Evolutionary conservation across 495 filamentous ascomycete species (phyloP).

Genomic region (Hyaloscypha variabilis): DNA sequence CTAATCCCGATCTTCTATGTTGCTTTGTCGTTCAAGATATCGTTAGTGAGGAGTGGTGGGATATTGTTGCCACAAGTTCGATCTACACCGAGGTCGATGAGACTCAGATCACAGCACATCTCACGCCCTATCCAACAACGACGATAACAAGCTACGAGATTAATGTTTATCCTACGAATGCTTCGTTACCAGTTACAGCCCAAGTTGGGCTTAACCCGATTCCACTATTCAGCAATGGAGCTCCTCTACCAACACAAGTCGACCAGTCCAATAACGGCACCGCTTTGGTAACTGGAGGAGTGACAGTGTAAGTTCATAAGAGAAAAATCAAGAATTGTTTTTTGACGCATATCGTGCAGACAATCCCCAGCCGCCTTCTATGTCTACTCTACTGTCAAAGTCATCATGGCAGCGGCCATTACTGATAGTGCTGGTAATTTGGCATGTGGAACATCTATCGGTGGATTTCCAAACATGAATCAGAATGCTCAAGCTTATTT

Average conservation of each 20-base stretch:
- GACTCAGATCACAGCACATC: slow-evolving; percentile 13
- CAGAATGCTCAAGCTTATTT: slow-evolving; percentile 25
- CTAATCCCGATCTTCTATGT: not conserved
- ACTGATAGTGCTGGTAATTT: slow-evolving; percentile 6
- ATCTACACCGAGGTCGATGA: not conserved
- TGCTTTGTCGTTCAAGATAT: slow-evolving; percentile 22
- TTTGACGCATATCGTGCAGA: not conserved
- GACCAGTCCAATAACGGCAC: not conserved
- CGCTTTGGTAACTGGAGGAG: slow-evolving; percentile 9
- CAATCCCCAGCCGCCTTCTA: slow-evolving; percentile 23
- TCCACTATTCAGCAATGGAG: not conserved
- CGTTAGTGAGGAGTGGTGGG: slow-evolving; percentile 16
- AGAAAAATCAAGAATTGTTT: not conserved
- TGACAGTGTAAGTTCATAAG: slow-evolving; percentile 11
- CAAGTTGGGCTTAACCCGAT: slow-evolving; percentile 15
- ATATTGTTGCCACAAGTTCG: not conserved
- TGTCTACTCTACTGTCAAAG: slow-evolving; percentile 20
- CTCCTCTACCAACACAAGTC: slow-evolving; percentile 4
- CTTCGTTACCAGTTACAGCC: not conserved
- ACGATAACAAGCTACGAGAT: slow-evolving; percentile 5
- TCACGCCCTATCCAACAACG: slow-evolving; percentile 8
- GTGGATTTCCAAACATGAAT: slow-evolving; percentile 14
- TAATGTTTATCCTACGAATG: not conserved
- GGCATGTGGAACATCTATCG: slow-evolving; percentile 16
- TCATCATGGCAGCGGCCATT: slow-evolving; percentile 15